Evolutionary conservation across 176 grass and related monocot species (phyloP), one percentile per base, ranked within the genome.

Genomic region (Musa itinerans): DNA sequence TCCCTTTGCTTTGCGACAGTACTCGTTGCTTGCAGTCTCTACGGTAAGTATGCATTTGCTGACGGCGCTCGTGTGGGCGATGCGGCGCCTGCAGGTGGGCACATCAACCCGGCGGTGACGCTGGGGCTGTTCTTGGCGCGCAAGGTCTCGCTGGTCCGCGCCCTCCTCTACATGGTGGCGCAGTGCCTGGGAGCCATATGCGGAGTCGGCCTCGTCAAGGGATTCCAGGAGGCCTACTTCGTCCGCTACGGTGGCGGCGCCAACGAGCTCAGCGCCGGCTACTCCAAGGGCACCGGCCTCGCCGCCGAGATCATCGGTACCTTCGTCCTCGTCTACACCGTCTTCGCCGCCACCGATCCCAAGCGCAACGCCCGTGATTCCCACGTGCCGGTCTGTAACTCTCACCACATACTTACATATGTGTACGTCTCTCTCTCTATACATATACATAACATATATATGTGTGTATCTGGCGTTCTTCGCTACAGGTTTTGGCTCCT

Each of bases 261-360:
- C 80, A 96, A 97, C 88, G 78, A 73, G 79, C 73, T 97, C 53
- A 82, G 63, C 83, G 2, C 23, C 34, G 90, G 90, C 0, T 98
- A 86, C 86, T 89, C 84, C 34, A 86, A 43, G 83, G 95, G 95
- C 57, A 82, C 95, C 63, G 83, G 87, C 74, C 70, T 99, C 49
- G 91, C 82, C 9, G 89, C 92, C 0, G 92, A 92, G 84, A 96
- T 90, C 72, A 83, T 95, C 80, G 96, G 96, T 52, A 99, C 96
- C 48, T 95, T 99, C 78, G 96, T 99, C 1, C 96, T 99, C 22
- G 91, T 94, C 11, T 99, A 99, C 91, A 99, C 95, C 69, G 95
- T 99, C 87, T 99, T 99, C 95, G 91, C 95, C 63, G 95, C 95
- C 81, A 99, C 95, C 65, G 95, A 99, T 66, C 91, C 95, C 71